Percentiles rank a stretch among this genome's conserved stretches.
Evolutionary conservation across 345 rosid genomes (phyloP).

Genomic region (Brassica juncea): DNA sequence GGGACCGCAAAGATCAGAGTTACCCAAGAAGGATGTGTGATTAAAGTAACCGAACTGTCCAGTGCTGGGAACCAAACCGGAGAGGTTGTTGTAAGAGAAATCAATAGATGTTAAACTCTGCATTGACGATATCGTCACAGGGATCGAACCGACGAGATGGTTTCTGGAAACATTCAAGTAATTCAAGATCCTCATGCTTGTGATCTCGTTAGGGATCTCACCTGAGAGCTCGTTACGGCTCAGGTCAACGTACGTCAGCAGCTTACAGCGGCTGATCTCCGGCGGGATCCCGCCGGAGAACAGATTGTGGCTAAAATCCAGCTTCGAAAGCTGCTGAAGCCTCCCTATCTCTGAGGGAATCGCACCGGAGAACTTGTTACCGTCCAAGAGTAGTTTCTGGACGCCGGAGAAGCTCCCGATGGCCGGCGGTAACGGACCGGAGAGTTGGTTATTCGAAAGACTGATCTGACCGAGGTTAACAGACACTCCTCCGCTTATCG

Average conservation of each 20-base stretch:
- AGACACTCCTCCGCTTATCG: slow-evolving; percentile 39
- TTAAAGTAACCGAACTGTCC: slow-evolving; percentile 88
- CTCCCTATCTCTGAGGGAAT: slow-evolving; percentile 74
- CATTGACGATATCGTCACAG: slow-evolving; percentile 70
- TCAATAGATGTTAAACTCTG: slow-evolving; percentile 85
- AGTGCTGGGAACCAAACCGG: slow-evolving; percentile 82
- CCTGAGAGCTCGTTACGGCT: slow-evolving; percentile 77
- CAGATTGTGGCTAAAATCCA: slow-evolving; percentile 68
- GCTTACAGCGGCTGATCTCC: slow-evolving; percentile 71
- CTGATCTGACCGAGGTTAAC: slow-evolving; percentile 64
- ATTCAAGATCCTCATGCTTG: slow-evolving; percentile 75
- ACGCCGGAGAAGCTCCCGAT: slow-evolving; percentile 74
- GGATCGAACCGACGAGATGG: slow-evolving; percentile 66
- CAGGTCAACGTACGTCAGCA: slow-evolving; percentile 76
- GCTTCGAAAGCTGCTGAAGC: slow-evolving; percentile 73
- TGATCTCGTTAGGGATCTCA: slow-evolving; percentile 65
- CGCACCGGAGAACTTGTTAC: slow-evolving; percentile 69
- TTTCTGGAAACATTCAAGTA: slow-evolving; percentile 81
- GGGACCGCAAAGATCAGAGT: slow-evolving; percentile 76
- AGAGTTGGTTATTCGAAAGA: slow-evolving; percentile 68
- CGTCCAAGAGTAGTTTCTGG: slow-evolving; percentile 76
- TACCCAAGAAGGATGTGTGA: slow-evolving; percentile 76
- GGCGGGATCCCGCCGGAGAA: slow-evolving; percentile 61
- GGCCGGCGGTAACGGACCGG: slow-evolving; percentile 62
- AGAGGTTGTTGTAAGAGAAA: slow-evolving; percentile 81